A percentile compares a stretch with the other conserved stretches of the same genome.
These are phyloP conservation scores for Bryoglossum gracile DNA, from an alignment of 495 filamentous ascomycete species.

Conservation along the genomic window DNA sequence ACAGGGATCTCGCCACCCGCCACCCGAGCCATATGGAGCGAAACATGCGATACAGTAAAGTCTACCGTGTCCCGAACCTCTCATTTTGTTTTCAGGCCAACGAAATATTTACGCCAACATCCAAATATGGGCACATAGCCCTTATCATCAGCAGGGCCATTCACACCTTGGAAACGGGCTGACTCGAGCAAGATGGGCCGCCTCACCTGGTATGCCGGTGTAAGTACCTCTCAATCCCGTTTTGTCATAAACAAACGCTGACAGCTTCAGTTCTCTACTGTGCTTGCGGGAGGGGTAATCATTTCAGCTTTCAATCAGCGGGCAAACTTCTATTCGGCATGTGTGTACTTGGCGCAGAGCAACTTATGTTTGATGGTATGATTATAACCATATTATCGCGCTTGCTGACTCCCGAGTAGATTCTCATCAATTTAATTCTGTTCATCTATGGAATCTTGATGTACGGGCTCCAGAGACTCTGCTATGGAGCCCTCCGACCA, in stretches of 20 bases:
- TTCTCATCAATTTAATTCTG: constrained; percentile 81
- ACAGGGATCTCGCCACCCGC: too few species aligned
- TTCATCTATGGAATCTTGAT: constrained; percentile 67
- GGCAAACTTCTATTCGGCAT: constrained; percentile 94
- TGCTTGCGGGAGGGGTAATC: constrained; percentile 73
- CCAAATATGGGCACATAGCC: constrained; percentile 15
- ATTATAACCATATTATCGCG: neutral
- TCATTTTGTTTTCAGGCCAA: too few species aligned
- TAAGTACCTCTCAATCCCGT: constrained; percentile 28
- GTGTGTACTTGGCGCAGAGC: constrained; percentile 91
- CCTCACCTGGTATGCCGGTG: constrained; percentile 43
- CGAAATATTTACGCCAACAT: too few species aligned
- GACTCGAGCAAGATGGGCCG: constrained; percentile 18
- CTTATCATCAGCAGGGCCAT: constrained; percentile 2
- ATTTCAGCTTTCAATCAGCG: constrained; percentile 88
- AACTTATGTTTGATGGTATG: constrained; percentile 82
- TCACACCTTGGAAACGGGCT: neutral
- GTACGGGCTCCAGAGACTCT: constrained; percentile 79
- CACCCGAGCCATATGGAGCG: too few species aligned
- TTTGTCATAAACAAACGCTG: neutral
- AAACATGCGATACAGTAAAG: too few species aligned
- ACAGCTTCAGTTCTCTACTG: constrained; percentile 45
- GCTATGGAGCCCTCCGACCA: constrained; percentile 84
- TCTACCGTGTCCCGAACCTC: too few species aligned
- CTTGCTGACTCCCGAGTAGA: constrained; percentile 39